These are phyloP conservation scores for Albugo candida DNA, from an alignment of 352 stramenopile genomes.

Conservation along the genomic window DNA sequence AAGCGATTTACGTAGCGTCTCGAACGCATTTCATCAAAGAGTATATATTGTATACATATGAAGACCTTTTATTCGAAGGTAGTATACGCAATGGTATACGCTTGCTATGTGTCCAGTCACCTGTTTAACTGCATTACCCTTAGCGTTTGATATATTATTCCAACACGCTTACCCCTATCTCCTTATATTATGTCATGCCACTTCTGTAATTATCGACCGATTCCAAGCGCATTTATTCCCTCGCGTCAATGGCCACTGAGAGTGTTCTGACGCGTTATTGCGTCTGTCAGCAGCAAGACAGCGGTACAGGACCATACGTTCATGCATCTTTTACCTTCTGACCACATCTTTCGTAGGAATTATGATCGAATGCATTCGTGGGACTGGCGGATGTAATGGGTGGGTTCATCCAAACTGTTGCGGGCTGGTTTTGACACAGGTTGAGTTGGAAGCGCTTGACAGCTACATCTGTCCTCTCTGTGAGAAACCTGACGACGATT, in stretches of 20 bases:
- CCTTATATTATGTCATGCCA: too few relatives aligned
- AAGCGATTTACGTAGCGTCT: conserved; percentile 22
- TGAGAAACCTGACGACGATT: conserved; percentile 50
- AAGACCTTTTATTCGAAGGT: too few relatives aligned
- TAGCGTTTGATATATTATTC: too few relatives aligned
- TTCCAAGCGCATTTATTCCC: too few relatives aligned
- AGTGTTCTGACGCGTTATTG: conserved; percentile 42
- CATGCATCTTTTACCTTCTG: background rate
- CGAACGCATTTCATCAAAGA: background rate
- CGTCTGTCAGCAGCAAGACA: conserved; percentile 65
- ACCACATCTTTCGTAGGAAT: conserved; percentile 25
- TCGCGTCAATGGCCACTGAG: background rate
- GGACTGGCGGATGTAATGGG: conserved; percentile 75
- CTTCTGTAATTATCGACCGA: too few relatives aligned
- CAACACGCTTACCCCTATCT: too few relatives aligned
- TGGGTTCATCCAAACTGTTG: conserved; percentile 82
- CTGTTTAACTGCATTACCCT: too few relatives aligned
- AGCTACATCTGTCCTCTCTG: conserved; percentile 75
- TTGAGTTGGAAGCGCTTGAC: conserved; percentile 71
- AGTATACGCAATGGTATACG: too few relatives aligned
- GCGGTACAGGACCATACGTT: conserved; percentile 11
- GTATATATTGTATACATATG: too few relatives aligned
- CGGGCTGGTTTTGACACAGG: conserved; percentile 61
- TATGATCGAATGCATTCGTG: conserved; percentile 87
- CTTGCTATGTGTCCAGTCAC: too few relatives aligned